Evolutionary conservation across 2,329 filamentous ascomycete species (phyloP).

Genomic region (Trichophaea hybrida): DNA sequence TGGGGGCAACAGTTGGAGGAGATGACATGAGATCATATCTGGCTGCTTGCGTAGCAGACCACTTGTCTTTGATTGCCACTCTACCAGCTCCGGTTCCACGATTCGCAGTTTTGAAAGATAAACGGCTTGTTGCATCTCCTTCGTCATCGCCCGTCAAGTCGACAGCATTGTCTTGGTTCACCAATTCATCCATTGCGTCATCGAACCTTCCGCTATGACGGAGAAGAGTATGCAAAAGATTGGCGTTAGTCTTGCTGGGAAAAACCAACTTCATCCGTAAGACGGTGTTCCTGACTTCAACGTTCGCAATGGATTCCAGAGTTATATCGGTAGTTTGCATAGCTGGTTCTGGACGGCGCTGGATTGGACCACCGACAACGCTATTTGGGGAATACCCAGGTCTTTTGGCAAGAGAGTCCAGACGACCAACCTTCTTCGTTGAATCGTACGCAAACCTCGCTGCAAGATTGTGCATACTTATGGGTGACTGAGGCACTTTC

Average conservation of each 20-base stretch:
- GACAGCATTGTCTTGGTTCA: constrained; percentile 31
- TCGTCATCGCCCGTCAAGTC: constrained; percentile 34
- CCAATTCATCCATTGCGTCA: constrained; percentile 39
- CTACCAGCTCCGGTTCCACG: constrained; percentile 17
- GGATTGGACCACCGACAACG: constrained; percentile 10
- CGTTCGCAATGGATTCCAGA: constrained; percentile 40
- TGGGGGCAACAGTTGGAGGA: constrained; percentile 19
- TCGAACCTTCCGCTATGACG: constrained; percentile 40
- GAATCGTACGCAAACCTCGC: not conserved
- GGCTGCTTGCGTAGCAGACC: constrained; percentile 36
- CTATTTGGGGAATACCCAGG: not conserved
- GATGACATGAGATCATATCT: constrained; percentile 20
- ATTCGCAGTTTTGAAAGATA: constrained; percentile 31
- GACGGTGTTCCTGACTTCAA: constrained; percentile 38
- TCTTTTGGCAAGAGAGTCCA: constrained; percentile 26
- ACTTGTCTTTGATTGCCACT: constrained; percentile 42
- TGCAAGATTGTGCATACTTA: constrained; percentile 5
- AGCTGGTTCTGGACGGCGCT: constrained; percentile 36
- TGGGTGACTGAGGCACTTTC: constrained; percentile 32
- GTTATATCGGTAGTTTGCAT: constrained; percentile 35
- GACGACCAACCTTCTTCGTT: constrained; percentile 14
- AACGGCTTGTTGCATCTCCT: constrained; percentile 42
- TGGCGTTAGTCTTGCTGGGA: constrained; percentile 35
- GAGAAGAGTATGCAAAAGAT: constrained; percentile 39
- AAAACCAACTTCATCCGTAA: constrained; percentile 39